Evolutionary conservation across 495 filamentous ascomycete species (phyloP), one percentile per base, ranked within the genome.

Genomic region (Melanomma pulvis-pyrius): DNA sequence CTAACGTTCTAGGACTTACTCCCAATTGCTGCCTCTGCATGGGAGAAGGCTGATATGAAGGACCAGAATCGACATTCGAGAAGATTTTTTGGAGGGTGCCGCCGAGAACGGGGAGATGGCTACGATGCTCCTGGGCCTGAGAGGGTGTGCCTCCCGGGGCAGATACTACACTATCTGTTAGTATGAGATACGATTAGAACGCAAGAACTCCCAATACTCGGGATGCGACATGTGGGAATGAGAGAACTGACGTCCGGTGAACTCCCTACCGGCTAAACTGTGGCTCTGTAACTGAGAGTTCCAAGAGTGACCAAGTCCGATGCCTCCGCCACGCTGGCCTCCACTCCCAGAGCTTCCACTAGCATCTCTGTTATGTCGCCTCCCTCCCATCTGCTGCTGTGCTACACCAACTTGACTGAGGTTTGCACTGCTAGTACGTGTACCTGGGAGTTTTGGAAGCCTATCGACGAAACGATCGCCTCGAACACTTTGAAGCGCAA

Each of bases 261-360:
- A 36, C 9, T 6, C 25, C 19, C 62, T 58, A 30, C 46, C 19
- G 24, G n/a, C 34, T 21, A 66, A 21, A 19, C 63, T 47, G 41
- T 30, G 32, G 17, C 22, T 46, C 48, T 60, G 63, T 1, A 29
- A 7, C 29, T 61, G 64, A n/a, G 34, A n/a, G 49, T 67, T 67
- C 57, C 57, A 67, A 22, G 57, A n/a, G n/a, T n/a, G 57, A 48
- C 47, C 56, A 25, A 67, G 55, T 17, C 26, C 28, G 22, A 56
- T 28, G 26, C 48, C 50, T 28, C 63, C 63, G 15, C 63, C 49
- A 21, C 49, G 47, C 15, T 53, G 56, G 51, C 57, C 29, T 21
- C 54, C 25, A 17, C 55, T 47, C 5, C 59, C 73, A 12, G 81
- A 82, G 15, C 79, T 84, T 22, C 79, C 80, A 65, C 81, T 84